Percentiles rank a stretch among this genome's conserved stretches.
These are phyloP conservation scores for Aspergillus wentii DNA, from an alignment of 495 filamentous ascomycete genomes.

Conservation along the genomic window DNA sequence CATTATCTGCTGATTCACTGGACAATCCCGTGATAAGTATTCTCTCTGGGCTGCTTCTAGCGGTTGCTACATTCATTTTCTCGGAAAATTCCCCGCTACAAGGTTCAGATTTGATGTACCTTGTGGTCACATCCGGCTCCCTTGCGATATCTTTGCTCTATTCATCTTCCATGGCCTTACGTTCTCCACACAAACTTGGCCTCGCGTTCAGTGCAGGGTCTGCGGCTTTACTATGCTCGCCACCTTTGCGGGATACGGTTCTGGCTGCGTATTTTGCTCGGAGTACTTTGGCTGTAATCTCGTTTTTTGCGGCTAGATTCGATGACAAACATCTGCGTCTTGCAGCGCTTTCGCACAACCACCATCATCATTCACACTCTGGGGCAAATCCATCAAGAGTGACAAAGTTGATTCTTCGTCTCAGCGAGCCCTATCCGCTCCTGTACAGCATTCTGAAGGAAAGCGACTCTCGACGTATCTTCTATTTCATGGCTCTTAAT, in stretches of 20 bases:
- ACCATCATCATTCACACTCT: slow-evolving; percentile 38
- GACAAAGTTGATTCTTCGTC: slow-evolving; percentile 60
- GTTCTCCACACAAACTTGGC: slow-evolving; percentile 30
- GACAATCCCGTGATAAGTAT: slow-evolving; percentile 26
- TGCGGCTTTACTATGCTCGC: slow-evolving; percentile 31
- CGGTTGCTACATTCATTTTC: slow-evolving; percentile 14
- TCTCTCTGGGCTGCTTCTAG: slow-evolving; percentile 21
- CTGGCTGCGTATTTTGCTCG: slow-evolving; percentile 26
- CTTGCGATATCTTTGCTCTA: slow-evolving; percentile 27
- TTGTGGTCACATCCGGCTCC: slow-evolving; percentile 18
- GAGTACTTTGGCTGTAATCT: slow-evolving; percentile 21
- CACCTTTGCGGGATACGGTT: slow-evolving; percentile 26
- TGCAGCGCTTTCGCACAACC: slow-evolving; percentile 27
- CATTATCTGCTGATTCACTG: slow-evolving; percentile 12
- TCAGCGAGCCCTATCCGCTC: slow-evolving; percentile 65
- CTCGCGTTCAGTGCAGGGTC: slow-evolving; percentile 24
- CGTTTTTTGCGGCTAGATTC: slow-evolving; percentile 32
- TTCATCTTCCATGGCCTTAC: slow-evolving; percentile 18
- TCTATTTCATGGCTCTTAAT: slow-evolving; percentile 97
- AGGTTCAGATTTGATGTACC: slow-evolving; percentile 17
- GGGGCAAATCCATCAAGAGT: slow-evolving; percentile 45
- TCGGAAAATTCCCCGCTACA: slow-evolving; percentile 19
- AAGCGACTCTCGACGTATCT: slow-evolving; percentile 91
- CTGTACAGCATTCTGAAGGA: slow-evolving; percentile 81
- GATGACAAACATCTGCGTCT: slow-evolving; percentile 29